Conservation (phyloP, 2,329 filamentous ascomycete genomes). For the Colletotrichum theobromicola region DNA sequence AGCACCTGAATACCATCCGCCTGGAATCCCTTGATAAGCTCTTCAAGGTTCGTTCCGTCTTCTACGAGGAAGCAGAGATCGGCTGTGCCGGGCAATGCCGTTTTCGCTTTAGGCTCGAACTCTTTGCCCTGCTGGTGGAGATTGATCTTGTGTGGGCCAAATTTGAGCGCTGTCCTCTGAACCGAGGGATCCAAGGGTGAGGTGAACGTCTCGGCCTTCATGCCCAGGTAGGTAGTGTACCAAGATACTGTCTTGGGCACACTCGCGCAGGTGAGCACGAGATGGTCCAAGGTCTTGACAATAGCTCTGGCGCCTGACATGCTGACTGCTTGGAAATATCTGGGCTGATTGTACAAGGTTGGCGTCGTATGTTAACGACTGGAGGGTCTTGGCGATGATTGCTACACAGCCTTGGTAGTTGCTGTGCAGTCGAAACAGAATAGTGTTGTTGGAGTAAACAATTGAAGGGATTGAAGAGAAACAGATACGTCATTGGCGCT, state of each 20-base stretch:
- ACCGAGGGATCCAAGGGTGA: slow-evolving; percentile 40
- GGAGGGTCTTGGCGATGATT: not conserved
- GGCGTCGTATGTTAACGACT: not conserved
- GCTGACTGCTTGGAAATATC: not conserved
- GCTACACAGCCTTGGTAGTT: not conserved
- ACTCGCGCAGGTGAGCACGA: slow-evolving; percentile 63
- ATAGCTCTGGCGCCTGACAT: slow-evolving; percentile 20
- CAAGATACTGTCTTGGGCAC: slow-evolving; percentile 55
- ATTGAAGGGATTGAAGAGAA: not conserved
- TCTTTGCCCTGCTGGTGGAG: slow-evolving; percentile 62
- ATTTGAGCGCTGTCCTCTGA: slow-evolving; percentile 57
- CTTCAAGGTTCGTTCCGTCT: slow-evolving; percentile 46
- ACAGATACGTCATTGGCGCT: not conserved
- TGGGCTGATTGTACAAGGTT: not conserved
- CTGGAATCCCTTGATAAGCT: slow-evolving; percentile 46
- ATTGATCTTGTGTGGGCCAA: slow-evolving; percentile 66
- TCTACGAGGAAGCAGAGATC: slow-evolving; percentile 66
- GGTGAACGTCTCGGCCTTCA: slow-evolving; percentile 58
- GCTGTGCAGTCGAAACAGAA: not conserved
- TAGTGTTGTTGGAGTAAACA: not conserved
- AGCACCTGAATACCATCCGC: slow-evolving; percentile 51
- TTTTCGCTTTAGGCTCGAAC: slow-evolving; percentile 63
- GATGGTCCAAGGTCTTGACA: slow-evolving; percentile 60
- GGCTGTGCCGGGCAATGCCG: slow-evolving; percentile 59
- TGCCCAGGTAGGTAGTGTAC: slow-evolving; percentile 62